Conservation (phyloP, 768 basidiomycete species). For the Punctularia strigosozonata region DNA sequence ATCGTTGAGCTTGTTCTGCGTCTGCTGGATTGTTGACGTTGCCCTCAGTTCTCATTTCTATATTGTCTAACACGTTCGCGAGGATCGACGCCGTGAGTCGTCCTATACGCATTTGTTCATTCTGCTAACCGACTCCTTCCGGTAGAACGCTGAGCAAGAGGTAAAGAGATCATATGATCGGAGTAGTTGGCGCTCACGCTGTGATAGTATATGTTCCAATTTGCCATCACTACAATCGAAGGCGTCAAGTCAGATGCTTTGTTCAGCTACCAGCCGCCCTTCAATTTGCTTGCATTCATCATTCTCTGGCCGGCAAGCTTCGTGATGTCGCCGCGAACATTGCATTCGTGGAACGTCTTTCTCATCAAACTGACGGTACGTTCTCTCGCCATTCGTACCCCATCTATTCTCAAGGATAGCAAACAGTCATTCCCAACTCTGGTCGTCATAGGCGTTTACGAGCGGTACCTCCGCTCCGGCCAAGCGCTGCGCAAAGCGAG, state of each 20-base stretch:
- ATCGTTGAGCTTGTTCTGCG: slow-evolving; percentile 1
- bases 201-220: slow-evolving; percentile 73
- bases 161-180: slow-evolving; percentile 15
- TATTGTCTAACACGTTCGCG: slow-evolving; percentile 83
- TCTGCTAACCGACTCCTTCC: background rate
- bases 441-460: slow-evolving; percentile 65
- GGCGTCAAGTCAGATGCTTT: slow-evolving; percentile 85
- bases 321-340: slow-evolving; percentile 56
- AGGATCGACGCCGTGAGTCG: slow-evolving; percentile 48
- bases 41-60: slow-evolving; percentile 61
- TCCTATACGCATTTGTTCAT: background rate
- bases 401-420: slow-evolving; percentile 1
- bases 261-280: slow-evolving; percentile 87
- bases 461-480: slow-evolving; percentile 52
- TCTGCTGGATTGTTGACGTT: slow-evolving; percentile 19
- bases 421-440: slow-evolving; percentile 65
- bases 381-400: slow-evolving; percentile 1
- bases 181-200: background rate
- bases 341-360: slow-evolving; percentile 82
- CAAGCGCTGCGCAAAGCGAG: slow-evolving; percentile 38
- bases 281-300: slow-evolving; percentile 72
- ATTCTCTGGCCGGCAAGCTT: slow-evolving; percentile 74
- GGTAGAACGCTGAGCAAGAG: slow-evolving; percentile 52
- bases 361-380: slow-evolving; percentile 70
- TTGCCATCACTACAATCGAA: slow-evolving; percentile 78